These are phyloP conservation scores for Scorias spongiosa DNA, from an alignment of 2,329 filamentous ascomycete genomes.

Conservation along the genomic window DNA sequence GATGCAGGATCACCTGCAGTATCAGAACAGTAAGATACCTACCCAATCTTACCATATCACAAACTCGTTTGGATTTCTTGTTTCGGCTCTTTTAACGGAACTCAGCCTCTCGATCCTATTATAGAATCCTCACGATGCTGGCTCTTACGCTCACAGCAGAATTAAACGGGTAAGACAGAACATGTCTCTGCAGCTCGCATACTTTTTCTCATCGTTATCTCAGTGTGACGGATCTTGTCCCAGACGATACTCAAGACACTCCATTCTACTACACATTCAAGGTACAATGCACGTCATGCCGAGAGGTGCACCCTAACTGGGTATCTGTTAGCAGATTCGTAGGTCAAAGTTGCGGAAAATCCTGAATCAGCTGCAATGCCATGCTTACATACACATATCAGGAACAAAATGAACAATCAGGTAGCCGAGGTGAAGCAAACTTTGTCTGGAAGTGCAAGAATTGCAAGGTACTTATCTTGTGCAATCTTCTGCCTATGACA, in stretches of 20 bases:
- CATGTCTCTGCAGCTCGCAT: background rate
- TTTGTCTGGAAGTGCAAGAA: conserved; percentile 99
- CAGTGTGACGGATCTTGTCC: conserved; percentile 81
- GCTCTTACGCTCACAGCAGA: conserved; percentile 53
- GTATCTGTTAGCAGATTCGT: conserved; percentile 83
- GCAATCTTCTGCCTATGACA: background rate
- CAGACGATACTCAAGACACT: conserved; percentile 62
- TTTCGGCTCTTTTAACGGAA: too few species aligned
- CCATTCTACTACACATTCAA: conserved; percentile 97
- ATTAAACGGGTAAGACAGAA: conserved; percentile 43
- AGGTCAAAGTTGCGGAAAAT: conserved; percentile 22
- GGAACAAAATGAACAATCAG: conserved; percentile 83
- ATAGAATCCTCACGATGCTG: conserved; percentile 36
- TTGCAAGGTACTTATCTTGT: conserved; percentile 55
- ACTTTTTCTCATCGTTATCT: background rate
- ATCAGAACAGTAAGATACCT: too few species aligned
- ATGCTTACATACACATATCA: conserved; percentile 21
- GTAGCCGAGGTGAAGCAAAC: conserved; percentile 88
- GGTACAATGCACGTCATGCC: conserved; percentile 95
- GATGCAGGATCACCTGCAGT: too few species aligned
- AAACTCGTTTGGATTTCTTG: too few species aligned
- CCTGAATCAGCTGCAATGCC: background rate
- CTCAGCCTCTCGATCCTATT: too few species aligned
- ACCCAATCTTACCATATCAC: too few species aligned
- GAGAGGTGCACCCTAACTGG: conserved; percentile 75